These are phyloP conservation scores for Fusarium abutilonis DNA, from an alignment of 2,329 filamentous ascomycete genomes.

Conservation along the genomic window DNA sequence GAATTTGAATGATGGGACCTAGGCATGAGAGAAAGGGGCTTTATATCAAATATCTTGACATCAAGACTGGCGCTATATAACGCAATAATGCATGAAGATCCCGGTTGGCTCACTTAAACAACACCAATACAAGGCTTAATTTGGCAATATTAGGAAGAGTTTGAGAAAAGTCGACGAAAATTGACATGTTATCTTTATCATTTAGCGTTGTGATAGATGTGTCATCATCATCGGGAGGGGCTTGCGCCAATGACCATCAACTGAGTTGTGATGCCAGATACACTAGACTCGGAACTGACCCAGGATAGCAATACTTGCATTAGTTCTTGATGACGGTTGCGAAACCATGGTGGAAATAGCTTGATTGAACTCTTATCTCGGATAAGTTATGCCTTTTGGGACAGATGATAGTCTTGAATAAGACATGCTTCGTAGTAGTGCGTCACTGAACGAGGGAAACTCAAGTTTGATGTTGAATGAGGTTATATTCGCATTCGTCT, in stretches of 20 bases:
- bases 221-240: constrained; percentile 13
- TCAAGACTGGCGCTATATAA: not conserved
- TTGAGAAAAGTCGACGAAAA: not conserved
- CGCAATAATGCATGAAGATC: not conserved
- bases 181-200: not conserved
- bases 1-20: not conserved
- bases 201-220: not conserved
- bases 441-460: too few relatives aligned
- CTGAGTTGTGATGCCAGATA: not conserved
- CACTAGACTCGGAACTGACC: constrained; percentile 16
- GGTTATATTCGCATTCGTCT: too few relatives aligned
- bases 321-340: not conserved
- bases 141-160: not conserved
- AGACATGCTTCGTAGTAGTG: too few relatives aligned
- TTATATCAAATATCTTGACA: not conserved
- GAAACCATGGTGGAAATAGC: not conserved
- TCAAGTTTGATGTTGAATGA: too few relatives aligned
- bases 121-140: not conserved
- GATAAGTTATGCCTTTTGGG: too few relatives aligned
- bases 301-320: constrained; percentile 14
- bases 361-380: not conserved
- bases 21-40: not conserved
- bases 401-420: too few relatives aligned
- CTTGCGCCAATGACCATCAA: constrained; percentile 19
- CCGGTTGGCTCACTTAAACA: not conserved